phyloP scores from a whole-genome alignment of 2,329 filamentous ascomycete genomes.

The Sclerotinia sclerotiorum region DNA sequence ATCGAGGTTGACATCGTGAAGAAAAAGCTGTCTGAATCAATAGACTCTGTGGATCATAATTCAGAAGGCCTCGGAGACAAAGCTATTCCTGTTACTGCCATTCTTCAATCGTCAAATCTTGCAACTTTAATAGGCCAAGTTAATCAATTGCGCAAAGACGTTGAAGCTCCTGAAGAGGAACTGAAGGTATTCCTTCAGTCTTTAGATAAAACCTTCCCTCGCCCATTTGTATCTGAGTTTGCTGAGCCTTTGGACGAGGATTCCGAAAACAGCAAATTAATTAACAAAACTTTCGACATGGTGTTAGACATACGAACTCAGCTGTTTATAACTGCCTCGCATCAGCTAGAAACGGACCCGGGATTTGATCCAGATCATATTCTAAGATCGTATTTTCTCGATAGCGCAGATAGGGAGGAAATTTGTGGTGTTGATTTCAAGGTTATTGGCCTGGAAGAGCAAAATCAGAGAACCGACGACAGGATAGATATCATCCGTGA shows the following conservation, averaged over 20 bases:
- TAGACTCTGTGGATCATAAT: conserved; percentile 27
- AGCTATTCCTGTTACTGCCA: conserved; percentile 26
- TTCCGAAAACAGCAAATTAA: conserved; percentile 44
- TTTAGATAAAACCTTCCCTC: conserved; percentile 41
- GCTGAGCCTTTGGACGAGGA: conserved; percentile 13
- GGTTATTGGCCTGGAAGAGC: background rate
- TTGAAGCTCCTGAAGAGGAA: background rate
- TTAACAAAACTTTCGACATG: conserved; percentile 48
- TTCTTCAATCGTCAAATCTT: conserved; percentile 48
- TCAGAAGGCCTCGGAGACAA: conserved; percentile 35
- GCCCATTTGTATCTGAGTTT: conserved; percentile 42
- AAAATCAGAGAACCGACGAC: background rate
- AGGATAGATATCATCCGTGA: conserved; percentile 43
- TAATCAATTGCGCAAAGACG: background rate
- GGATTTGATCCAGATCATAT: conserved; percentile 44
- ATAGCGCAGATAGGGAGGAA: background rate
- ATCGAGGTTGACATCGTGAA: conserved; percentile 42
- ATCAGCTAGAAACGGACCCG: conserved; percentile 36
- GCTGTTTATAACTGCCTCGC: conserved; percentile 48
- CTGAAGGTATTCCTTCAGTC: conserved; percentile 31
- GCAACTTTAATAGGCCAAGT: conserved; percentile 34
- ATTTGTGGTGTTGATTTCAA: background rate
- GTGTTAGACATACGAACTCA: conserved; percentile 57
- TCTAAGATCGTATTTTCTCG: background rate
- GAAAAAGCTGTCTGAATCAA: conserved; percentile 37